Base-by-base conservation (phyloP, 768 basidiomycete genomes). In the Pluteus cervinus region DNA sequence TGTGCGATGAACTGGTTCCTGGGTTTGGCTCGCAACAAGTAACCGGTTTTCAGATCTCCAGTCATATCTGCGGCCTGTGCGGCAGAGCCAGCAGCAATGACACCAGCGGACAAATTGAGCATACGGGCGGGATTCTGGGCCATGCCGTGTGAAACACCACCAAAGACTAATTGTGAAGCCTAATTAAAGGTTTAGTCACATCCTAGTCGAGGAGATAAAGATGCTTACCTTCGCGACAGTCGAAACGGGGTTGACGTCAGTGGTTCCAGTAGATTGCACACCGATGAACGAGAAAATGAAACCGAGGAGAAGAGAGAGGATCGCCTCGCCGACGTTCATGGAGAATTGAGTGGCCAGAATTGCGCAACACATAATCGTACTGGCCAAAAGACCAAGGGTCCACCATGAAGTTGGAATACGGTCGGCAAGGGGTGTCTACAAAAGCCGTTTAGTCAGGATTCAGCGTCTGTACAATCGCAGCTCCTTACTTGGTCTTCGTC, bases 241-340 rank as follows among this genome's bases (percentile, higher is more conserved):
- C 5, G 72, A 68, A 32, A 80, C 67, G 7, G 77, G 78, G 50
- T 79, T 79, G 51, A 81, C 66, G 42, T 79, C 76, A 4, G 76
- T 81, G 41, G 67, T 58, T 16, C 79, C 76, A 22, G 71, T 49
- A 33, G 70, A 75, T 52, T 80, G 77, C 7, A 77, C 76, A 28
- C 73, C 79, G 45, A 81, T 74, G 60, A 82, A 80, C 21, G 77
- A 76, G 60, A 81, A 82, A 28, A 79, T 30, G 62, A 79, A 81
- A 22, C 73, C 73, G 28, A 79, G 66, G 41, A 81, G 16, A 32
- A 81, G 69, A 7, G 76, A 56, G 30, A 79, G 68, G 50, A 79
- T 57, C 20, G 68, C 71, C 36, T 75, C 73, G 21, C 76, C 76
- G 42, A 79, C 73, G 42, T 74, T 75, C 65, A 75, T 68, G 44